Evolutionary conservation across 2,329 filamentous ascomycete species (phyloP).

Genomic region (Cercospora zeae-maydis): DNA sequence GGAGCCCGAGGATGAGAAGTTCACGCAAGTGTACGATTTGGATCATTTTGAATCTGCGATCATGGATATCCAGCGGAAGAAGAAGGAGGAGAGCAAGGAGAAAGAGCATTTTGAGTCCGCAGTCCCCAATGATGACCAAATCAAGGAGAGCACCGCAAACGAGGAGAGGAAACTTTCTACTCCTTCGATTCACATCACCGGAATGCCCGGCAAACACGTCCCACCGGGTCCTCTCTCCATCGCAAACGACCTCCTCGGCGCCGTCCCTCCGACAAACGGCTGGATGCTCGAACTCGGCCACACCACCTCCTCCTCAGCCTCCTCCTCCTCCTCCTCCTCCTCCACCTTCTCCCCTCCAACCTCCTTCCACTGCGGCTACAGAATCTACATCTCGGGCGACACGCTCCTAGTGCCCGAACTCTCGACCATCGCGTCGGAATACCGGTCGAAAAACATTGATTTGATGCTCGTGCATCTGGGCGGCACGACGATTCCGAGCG

Average conservation of each 20-base stretch:
- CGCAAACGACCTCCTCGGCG: constrained; percentile 49
- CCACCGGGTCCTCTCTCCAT: constrained; percentile 43
- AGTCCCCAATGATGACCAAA: constrained; percentile 45
- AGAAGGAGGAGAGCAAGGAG: neutral
- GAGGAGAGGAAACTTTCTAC: neutral
- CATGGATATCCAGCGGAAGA: neutral
- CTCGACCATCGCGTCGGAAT: constrained; percentile 56
- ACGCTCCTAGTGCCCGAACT: constrained; percentile 62
- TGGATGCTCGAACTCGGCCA: constrained; percentile 64
- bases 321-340: neutral
- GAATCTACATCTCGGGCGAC: constrained; percentile 65
- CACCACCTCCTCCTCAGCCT: constrained; percentile 17
- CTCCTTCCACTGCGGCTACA: constrained; percentile 43
- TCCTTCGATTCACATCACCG: constrained; percentile 56
- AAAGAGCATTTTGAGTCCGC: constrained; percentile 25
- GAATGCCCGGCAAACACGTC: constrained; percentile 64
- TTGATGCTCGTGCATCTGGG: constrained; percentile 65
- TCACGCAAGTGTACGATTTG: constrained; percentile 54
- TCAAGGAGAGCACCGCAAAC: neutral
- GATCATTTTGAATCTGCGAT: constrained; percentile 52
- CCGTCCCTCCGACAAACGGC: constrained; percentile 62
- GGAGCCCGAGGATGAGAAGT: constrained; percentile 48
- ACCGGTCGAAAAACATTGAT: constrained; percentile 55
- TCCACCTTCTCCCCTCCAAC: constrained; percentile 2
- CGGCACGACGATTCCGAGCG: constrained; percentile 62